phyloP scores from a whole-genome alignment of 345 rosid species.

The Brassica juncea region DNA sequence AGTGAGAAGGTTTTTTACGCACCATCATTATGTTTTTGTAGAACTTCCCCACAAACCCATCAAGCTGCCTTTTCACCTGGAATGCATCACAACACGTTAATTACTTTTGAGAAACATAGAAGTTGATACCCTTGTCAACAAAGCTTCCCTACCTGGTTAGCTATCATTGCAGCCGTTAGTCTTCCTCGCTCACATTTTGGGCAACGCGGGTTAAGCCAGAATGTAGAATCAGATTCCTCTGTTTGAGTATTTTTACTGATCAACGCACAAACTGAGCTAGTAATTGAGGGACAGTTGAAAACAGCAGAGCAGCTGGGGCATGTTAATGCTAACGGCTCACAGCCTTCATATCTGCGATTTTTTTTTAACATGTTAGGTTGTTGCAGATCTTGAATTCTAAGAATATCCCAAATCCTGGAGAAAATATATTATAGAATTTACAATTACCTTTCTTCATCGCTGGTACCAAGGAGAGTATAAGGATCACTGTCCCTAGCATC shows the following conservation, averaged over 20 bases:
- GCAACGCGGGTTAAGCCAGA: conserved; percentile 76
- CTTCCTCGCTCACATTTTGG: conserved; percentile 70
- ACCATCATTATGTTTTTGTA: conserved; percentile 93
- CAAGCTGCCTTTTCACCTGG: conserved; percentile 89
- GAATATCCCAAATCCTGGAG: neutral
- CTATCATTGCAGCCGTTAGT: conserved; percentile 74
- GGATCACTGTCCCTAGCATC: conserved; percentile 52
- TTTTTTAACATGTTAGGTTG: conserved; percentile 7
- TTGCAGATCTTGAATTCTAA: neutral
- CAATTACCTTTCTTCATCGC: conserved; percentile 79
- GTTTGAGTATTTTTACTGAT: conserved; percentile 46
- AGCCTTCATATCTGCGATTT: conserved; percentile 66
- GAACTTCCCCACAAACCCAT: conserved; percentile 65
- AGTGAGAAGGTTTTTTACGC: conserved; percentile 30
- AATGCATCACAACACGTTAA: conserved; percentile 26
- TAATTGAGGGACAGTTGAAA: conserved; percentile 72
- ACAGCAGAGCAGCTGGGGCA: conserved; percentile 84
- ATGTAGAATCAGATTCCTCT: conserved; percentile 49
- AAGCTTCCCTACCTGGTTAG: conserved; percentile 70
- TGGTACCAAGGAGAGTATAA: conserved; percentile 56
- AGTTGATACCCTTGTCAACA: neutral
- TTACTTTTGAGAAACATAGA: neutral
- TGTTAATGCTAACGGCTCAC: conserved; percentile 74
- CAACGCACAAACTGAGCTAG: conserved; percentile 50
- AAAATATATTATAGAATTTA: neutral